A percentile compares a stretch with the other conserved stretches of the same genome.
Evolutionary conservation across 208 protist genomes (phyloP).

Genomic region (Novymonas esmeraldas): DNA sequence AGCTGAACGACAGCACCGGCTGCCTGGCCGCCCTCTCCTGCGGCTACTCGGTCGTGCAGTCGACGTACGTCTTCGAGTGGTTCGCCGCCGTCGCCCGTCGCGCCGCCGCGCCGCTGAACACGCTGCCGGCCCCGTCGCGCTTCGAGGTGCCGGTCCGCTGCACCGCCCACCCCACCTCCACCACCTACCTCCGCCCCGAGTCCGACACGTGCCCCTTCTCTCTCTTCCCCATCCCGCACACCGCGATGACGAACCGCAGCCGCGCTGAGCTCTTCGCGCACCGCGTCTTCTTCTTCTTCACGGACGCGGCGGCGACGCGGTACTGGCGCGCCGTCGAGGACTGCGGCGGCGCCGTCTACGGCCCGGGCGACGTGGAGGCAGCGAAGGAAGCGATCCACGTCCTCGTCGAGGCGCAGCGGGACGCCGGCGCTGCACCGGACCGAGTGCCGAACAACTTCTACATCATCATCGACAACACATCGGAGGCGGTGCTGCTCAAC

Average conservation of each 20-base stretch:
- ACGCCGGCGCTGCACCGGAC: background rate
- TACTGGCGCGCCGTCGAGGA: conserved; percentile 42
- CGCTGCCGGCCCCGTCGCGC: conserved; percentile 60
- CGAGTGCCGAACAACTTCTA: conserved; percentile 45
- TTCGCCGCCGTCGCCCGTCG: conserved; percentile 67
- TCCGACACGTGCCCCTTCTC: conserved; percentile 73
- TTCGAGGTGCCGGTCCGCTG: conserved; percentile 69
- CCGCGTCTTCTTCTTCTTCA: conserved; percentile 60
- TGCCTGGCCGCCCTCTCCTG: conserved; percentile 67
- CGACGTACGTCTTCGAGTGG: conserved; percentile 82
- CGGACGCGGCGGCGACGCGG: conserved; percentile 38
- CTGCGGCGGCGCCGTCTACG: conserved; percentile 41
- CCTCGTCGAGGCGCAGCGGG: conserved; percentile 30
- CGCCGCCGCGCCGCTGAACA: conserved; percentile 57
- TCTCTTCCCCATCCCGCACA: conserved; percentile 69
- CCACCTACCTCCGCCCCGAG: conserved; percentile 70
- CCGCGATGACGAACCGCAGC: conserved; percentile 43
- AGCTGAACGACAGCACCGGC: conserved; percentile 54
- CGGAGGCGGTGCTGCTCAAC: conserved; percentile 40
- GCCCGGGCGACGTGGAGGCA: conserved; percentile 29
- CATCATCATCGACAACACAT: conserved; percentile 59
- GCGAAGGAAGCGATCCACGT: conserved; percentile 29
- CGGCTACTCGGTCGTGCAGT: conserved; percentile 74
- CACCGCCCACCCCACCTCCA: conserved; percentile 28
- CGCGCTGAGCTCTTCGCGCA: conserved; percentile 50